Evolutionary conservation across 345 rosid species (phyloP).

Genomic region (Linum tenue): DNA sequence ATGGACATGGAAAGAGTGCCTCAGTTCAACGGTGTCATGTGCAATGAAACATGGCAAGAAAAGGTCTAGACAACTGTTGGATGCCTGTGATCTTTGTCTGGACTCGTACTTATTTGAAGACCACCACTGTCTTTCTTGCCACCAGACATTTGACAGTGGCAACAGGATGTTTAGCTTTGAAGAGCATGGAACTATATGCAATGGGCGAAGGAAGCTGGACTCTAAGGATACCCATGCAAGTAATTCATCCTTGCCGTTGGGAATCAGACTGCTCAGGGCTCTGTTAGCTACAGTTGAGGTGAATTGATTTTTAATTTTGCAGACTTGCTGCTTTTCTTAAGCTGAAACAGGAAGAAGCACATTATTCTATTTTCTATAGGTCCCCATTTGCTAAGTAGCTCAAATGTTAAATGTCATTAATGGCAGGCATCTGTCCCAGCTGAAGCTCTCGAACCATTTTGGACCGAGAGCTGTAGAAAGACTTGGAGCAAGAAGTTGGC

Average conservation of each 20-base stretch:
- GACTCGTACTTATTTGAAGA: conserved; percentile 41
- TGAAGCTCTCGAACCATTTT: conserved; percentile 69
- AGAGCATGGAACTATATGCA: conserved; percentile 37
- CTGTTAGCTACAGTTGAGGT: conserved; percentile 70
- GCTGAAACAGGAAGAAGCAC: too few relatives aligned
- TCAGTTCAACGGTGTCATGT: conserved; percentile 31
- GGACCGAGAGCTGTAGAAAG: conserved; percentile 57
- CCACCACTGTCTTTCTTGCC: conserved; percentile 58
- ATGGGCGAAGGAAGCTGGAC: conserved; percentile 34
- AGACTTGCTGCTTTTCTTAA: background rate
- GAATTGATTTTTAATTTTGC: conserved; percentile 5
- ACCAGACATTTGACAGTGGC: conserved; percentile 38
- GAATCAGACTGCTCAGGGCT: conserved; percentile 65
- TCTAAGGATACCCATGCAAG: conserved; percentile 15
- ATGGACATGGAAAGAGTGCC: conserved; percentile 78
- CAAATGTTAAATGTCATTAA: background rate
- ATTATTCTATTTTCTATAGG: background rate
- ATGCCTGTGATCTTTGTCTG: conserved; percentile 58
- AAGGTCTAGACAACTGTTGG: conserved; percentile 46
- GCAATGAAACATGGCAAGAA: conserved; percentile 54
- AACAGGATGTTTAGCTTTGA: conserved; percentile 20
- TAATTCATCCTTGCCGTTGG: conserved; percentile 55
- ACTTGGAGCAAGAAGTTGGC: conserved; percentile 53
- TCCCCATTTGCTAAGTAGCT: background rate
- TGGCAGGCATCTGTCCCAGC: conserved; percentile 61